A percentile compares a stretch with the other conserved stretches of the same genome.
These are phyloP conservation scores for Trypanosoma conorhini DNA, from an alignment of 208 protist genomes.

Conservation along the genomic window DNA sequence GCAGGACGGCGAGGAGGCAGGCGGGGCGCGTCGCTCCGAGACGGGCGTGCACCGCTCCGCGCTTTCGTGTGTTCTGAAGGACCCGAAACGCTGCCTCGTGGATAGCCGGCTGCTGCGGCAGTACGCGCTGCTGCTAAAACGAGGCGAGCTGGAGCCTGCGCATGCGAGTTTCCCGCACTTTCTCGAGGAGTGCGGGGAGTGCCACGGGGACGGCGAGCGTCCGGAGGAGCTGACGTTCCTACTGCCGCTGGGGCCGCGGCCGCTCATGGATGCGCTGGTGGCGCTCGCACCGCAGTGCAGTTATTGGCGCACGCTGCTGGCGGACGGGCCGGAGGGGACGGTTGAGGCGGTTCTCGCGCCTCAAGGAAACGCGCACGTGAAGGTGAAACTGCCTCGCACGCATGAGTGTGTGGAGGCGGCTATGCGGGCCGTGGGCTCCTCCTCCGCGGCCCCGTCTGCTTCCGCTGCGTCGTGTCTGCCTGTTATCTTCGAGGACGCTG, in stretches of 20 bases:
- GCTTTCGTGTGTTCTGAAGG: conserved; percentile 49
- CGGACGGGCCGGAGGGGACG: conserved; percentile 8
- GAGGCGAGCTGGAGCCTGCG: conserved; percentile 40
- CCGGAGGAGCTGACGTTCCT: conserved; percentile 56
- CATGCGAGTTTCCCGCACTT: conserved; percentile 65
- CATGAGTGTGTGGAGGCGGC: conserved; percentile 68
- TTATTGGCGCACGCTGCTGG: conserved; percentile 76
- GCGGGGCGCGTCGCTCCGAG: not conserved
- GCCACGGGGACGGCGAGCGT: conserved; percentile 40
- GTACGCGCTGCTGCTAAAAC: conserved; percentile 54
- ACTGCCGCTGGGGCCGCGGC: conserved; percentile 18
- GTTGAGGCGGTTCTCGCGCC: conserved; percentile 36
- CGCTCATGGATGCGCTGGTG: conserved; percentile 31
- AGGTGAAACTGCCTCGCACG: conserved; percentile 42
- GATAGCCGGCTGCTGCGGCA: conserved; percentile 60
- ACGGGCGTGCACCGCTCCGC: conserved; percentile 15
- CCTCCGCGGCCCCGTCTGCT: not conserved
- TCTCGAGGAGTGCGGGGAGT: conserved; percentile 86
- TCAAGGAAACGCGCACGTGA: conserved; percentile 45
- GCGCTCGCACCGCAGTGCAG: conserved; percentile 63
- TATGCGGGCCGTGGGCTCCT: not conserved
- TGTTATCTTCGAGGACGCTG: conserved; percentile 71
- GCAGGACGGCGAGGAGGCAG: not conserved
- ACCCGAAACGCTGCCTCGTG: conserved; percentile 59
- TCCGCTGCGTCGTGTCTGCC: conserved; percentile 18